Evolutionary conservation across 2,329 filamentous ascomycete genomes (phyloP).

Genomic region (Fusarium sp.): DNA sequence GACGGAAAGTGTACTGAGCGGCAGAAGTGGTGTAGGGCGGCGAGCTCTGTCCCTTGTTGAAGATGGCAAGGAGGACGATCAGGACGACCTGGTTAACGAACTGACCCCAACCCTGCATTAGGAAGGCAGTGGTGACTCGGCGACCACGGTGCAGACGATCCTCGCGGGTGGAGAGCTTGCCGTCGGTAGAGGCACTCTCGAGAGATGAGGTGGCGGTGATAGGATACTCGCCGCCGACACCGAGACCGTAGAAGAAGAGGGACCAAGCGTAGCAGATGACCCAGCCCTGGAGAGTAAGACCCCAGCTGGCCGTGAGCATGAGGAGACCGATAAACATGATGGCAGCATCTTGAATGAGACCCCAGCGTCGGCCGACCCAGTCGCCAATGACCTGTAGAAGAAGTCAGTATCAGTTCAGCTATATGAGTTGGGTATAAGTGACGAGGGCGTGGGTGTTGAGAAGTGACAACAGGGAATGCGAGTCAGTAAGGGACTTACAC

Average conservation of each 20-base stretch:
- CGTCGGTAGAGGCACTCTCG: constrained; percentile 89
- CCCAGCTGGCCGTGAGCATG: constrained; percentile 95
- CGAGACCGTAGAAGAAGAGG: constrained; percentile 82
- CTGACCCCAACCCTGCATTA: constrained; percentile 99
- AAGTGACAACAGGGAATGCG: background rate
- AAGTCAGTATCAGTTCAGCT: constrained; percentile 31
- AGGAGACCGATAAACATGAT: constrained; percentile 96
- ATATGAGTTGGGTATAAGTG: background rate
- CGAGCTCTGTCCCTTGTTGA: constrained; percentile 82
- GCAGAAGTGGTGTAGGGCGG: constrained; percentile 84
- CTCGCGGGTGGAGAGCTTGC: constrained; percentile 89
- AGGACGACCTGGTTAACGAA: constrained; percentile 93
- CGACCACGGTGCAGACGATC: constrained; percentile 96
- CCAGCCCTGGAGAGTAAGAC: constrained; percentile 89
- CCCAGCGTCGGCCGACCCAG: constrained; percentile 92
- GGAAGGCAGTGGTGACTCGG: constrained; percentile 94
- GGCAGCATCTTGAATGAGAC: constrained; percentile 91
- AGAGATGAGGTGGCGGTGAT: constrained; percentile 97
- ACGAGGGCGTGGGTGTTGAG: background rate
- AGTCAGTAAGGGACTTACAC: constrained; percentile 65
- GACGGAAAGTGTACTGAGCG: constrained; percentile 90
- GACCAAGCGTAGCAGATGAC: constrained; percentile 97
- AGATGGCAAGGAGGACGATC: constrained; percentile 88
- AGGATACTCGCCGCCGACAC: constrained; percentile 90
- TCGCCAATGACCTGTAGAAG: constrained; percentile 68